Evolutionary conservation across 768 basidiomycete genomes (phyloP).

Genomic region (Boletus rubroflammeus): DNA sequence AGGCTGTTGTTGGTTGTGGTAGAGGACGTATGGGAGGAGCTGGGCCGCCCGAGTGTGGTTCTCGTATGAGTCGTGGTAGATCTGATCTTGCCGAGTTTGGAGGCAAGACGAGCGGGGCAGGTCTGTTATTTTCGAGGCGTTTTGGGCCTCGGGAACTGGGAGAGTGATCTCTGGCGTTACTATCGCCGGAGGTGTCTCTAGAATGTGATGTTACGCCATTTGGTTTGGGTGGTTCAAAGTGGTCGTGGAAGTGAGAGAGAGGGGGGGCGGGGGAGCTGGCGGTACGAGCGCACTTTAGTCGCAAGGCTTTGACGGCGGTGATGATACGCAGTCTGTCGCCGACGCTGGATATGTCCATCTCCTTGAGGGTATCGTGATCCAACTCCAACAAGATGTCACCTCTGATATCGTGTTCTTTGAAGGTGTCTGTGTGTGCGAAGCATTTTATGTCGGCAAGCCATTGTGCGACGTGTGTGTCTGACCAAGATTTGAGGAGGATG

Average conservation of each 20-base stretch:
- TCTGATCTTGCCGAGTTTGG: slow-evolving; percentile 50
- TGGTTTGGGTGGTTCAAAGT: not conserved
- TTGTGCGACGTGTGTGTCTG: slow-evolving; percentile 61
- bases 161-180: slow-evolving; percentile 16
- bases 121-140: slow-evolving; percentile 60
- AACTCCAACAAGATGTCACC: slow-evolving; percentile 90
- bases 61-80: slow-evolving; percentile 71
- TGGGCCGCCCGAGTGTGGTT: slow-evolving; percentile 47
- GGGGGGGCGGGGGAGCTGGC: not conserved
- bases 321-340: slow-evolving; percentile 89
- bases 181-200: slow-evolving; percentile 23
- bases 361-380: slow-evolving; percentile 81
- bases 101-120: slow-evolving; percentile 77
- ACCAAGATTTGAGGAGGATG: slow-evolving; percentile 69
- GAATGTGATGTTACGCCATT: slow-evolving; percentile 17
- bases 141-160: slow-evolving; percentile 37
- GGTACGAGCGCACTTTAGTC: slow-evolving; percentile 48
- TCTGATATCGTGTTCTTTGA: slow-evolving; percentile 85
- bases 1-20: slow-evolving; percentile 23
- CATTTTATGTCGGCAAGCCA: slow-evolving; percentile 85
- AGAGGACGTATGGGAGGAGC: slow-evolving; percentile 27
- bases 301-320: slow-evolving; percentile 76
- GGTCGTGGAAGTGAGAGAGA: not conserved
- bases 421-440: slow-evolving; percentile 58
- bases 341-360: slow-evolving; percentile 86